Base-by-base conservation (phyloP, 2,329 filamentous ascomycete genomes). In the Dactylellina sp. region DNA sequence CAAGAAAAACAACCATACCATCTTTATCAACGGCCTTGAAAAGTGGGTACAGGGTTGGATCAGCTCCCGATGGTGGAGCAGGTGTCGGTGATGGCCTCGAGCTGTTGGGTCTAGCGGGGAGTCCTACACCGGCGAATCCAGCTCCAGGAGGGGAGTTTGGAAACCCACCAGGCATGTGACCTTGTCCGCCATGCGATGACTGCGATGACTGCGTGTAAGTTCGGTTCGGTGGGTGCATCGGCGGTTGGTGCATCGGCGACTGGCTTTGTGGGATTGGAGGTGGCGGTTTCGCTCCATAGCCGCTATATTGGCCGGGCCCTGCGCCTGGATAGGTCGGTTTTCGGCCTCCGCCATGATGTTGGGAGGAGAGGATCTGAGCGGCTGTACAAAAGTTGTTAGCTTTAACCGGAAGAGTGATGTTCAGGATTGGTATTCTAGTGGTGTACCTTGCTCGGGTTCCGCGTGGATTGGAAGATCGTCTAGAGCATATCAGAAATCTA, bases 11-110 rank as follows among this genome's bases (percentile, higher is more conserved):
- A n/a, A n/a, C n/a, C 82, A 77, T 83, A 91, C 91, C 86, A 81
- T 92, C 86, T 80, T 92, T 93, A 82, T 99, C 96, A 12, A 97
- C 94, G 0, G 93, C 92, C 74, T 91, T 87, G 83, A 98, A 99
- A 24, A 98, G 84, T 2, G 91, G 91, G 80, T 92, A 88, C 16
- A 99, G 85, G 0, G 88, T 89, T n/a, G 89, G 86, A 79, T 93
- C 90, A 57, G 88, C 81, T 81, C 25, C 85, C 79, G 77, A 83
- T 81, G 79, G 84, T 81, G 83, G 83, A 76, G 86, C 82, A 75
- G 92, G 86, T 77, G 89, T 88, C 76, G 88, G 86, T 78, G 92
- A 87, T 77, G 89, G 87, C 77, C 88, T 85, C 78, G 87, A 86
- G 47, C 70, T 74, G 16, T 61, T 66, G 42, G 70, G 70, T 52